phyloP scores from a whole-genome alignment of 2,329 filamentous ascomycete species.

The Diplodia scrobiculata region DNA sequence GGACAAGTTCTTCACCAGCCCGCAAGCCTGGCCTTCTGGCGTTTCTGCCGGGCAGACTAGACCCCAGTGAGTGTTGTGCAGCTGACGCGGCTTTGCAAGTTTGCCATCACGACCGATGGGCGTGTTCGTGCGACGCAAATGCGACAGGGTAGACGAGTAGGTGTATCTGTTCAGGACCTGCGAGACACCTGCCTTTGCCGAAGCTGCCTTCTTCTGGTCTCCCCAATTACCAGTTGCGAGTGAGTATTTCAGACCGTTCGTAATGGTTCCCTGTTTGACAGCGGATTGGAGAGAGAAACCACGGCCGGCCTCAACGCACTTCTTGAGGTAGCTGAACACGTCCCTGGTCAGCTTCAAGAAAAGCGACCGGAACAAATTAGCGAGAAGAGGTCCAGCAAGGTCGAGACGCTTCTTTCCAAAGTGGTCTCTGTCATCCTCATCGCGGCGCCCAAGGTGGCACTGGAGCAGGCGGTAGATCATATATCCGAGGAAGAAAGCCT shows the following conservation, averaged over 20 bases:
- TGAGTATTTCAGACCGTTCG: constrained; percentile 93
- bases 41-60: constrained; percentile 96
- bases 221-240: constrained; percentile 98
- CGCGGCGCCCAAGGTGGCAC: constrained; percentile 86
- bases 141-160: constrained; percentile 92
- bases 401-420: constrained; percentile 98
- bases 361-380: constrained; percentile 92
- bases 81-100: constrained; percentile 93
- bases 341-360: constrained; percentile 90
- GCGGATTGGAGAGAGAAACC: constrained; percentile 90
- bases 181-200: constrained; percentile 92
- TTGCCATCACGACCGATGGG: constrained; percentile 97
- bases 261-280: constrained; percentile 87
- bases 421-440: constrained; percentile 96
- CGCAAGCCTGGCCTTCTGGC: constrained; percentile 96
- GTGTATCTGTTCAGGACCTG: constrained; percentile 98
- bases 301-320: constrained; percentile 83
- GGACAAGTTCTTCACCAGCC: constrained; percentile 94
- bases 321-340: constrained; percentile 85
- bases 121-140: constrained; percentile 95
- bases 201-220: constrained; percentile 97
- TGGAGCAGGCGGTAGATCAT: constrained; percentile 97
- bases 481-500: constrained; percentile 97
- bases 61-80: constrained; percentile 99
- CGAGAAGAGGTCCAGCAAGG: constrained; percentile 87